A percentile compares a stretch with the other conserved stretches of the same genome.
phyloP scores from a whole-genome alignment of 2,329 filamentous ascomycete species.

The Colletotrichum sp. region DNA sequence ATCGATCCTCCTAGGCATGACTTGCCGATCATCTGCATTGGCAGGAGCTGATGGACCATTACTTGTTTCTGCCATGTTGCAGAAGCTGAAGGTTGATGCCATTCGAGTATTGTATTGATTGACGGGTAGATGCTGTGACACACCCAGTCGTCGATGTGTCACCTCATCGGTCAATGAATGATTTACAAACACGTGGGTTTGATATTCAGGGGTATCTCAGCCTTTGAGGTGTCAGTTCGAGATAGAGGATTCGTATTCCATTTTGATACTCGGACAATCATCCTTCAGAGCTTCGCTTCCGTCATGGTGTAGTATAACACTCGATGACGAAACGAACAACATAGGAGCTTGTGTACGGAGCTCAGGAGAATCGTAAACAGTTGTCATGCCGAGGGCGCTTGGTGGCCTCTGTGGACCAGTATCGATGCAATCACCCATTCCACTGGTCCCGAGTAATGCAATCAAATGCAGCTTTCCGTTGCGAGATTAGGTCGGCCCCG shows the following conservation, averaged over 20 bases:
- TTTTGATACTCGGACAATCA: neutral
- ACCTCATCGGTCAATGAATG: neutral
- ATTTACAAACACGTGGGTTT: neutral
- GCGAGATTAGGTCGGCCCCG: neutral
- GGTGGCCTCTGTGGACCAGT: neutral
- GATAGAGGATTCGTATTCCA: neutral
- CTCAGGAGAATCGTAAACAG: neutral
- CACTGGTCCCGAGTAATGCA: neutral
- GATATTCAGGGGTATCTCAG: neutral
- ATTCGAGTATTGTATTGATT: neutral
- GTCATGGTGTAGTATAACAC: neutral
- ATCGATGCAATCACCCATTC: slow-evolving; percentile 5
- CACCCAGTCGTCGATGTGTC: neutral
- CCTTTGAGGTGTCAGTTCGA: neutral
- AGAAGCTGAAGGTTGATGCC: neutral
- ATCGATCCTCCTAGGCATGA: neutral
- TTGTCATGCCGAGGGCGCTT: neutral
- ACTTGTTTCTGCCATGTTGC: neutral
- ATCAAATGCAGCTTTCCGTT: neutral
- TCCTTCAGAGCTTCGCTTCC: neutral
- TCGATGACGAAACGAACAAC: neutral
- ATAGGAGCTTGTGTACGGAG: neutral
- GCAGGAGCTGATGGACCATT: neutral
- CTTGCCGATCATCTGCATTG: neutral
- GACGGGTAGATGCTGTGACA: neutral